Evolutionary conservation across 2,329 filamentous ascomycete species (phyloP).

Genomic region (Fusarium domesticum): DNA sequence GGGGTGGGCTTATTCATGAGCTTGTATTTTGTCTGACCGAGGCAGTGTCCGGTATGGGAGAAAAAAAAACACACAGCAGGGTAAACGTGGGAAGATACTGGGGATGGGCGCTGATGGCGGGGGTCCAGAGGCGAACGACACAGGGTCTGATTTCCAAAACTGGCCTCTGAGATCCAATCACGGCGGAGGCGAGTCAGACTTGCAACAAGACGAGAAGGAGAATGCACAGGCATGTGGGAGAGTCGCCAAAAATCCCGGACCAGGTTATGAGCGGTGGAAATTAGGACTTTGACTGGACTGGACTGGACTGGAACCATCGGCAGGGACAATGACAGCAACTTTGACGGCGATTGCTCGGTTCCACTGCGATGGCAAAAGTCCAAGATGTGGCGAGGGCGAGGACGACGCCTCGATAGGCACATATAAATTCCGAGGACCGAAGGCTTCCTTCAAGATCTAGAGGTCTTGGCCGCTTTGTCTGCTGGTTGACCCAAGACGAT

Average conservation of each 20-base stretch:
- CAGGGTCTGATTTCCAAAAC: constrained; percentile 24
- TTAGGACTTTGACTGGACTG: constrained; percentile 11
- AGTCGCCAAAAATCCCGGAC: constrained; percentile 8
- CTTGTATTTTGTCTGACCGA: constrained; percentile 10
- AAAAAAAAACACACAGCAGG: neutral
- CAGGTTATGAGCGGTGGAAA: constrained; percentile 10
- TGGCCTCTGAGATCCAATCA: constrained; percentile 28
- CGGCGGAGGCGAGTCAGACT: constrained; percentile 27
- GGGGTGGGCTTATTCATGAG: constrained; percentile 28
- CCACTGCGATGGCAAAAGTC: constrained; percentile 21
- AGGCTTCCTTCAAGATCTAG: neutral
- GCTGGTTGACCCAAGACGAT: neutral
- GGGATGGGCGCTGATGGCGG: constrained; percentile 24
- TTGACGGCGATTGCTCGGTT: constrained; percentile 23
- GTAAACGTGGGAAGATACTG: constrained; percentile 12
- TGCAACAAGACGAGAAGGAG: constrained; percentile 9
- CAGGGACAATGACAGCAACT: neutral
- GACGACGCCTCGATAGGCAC: too few species aligned
- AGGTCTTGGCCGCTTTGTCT: neutral
- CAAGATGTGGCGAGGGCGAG: constrained; percentile 8
- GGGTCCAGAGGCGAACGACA: constrained; percentile 22
- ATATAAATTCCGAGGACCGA: too few species aligned
- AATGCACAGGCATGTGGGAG: constrained; percentile 23
- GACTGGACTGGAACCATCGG: constrained; percentile 3
- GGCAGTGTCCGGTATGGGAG: constrained; percentile 3